A percentile compares a stretch with the other conserved stretches of the same genome.
These are phyloP conservation scores for Arabis hirsuta DNA, from an alignment of 345 rosid species.

Conservation along the genomic window DNA sequence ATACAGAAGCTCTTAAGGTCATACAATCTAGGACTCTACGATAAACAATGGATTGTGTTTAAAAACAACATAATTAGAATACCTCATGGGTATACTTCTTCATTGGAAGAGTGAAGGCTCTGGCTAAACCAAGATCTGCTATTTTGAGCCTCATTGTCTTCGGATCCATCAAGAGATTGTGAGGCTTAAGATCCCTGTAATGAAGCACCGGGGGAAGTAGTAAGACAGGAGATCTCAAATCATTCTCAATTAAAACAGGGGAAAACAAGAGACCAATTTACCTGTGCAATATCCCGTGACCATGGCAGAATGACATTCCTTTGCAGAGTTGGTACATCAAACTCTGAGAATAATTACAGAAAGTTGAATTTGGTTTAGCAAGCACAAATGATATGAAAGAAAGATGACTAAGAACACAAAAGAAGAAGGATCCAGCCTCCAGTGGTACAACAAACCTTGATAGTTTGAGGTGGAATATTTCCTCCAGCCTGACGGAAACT, in stretches of 20 bases:
- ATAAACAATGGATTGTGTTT: not conserved
- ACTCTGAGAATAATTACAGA: conserved; percentile 52
- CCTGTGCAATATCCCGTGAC: conserved; percentile 97
- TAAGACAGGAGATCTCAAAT: not conserved
- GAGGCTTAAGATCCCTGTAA: conserved; percentile 94
- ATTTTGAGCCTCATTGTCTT: conserved; percentile 82
- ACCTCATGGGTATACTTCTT: conserved; percentile 99
- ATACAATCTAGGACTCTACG: not conserved
- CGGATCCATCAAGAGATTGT: conserved; percentile 95
- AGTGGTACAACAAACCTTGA: conserved; percentile 52
- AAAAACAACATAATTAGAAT: not conserved
- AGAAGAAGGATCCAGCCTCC: not conserved
- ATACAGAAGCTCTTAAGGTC: not conserved
- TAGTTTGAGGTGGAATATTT: conserved; percentile 52
- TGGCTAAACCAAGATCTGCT: conserved; percentile 96
- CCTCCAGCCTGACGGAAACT: conserved; percentile 67
- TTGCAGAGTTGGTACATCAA: conserved; percentile 98
- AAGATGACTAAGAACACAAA: not conserved
- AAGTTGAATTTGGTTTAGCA: not conserved
- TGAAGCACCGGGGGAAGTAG: conserved; percentile 5
- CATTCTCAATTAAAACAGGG: not conserved
- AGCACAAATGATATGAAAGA: not conserved
- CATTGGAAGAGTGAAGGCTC: conserved; percentile 89
- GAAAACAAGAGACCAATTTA: conserved; percentile 18
- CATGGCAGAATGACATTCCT: conserved; percentile 96